Evolutionary conservation across 1,284 basidiomycete genomes (phyloP).

Genomic region (Ustilago trichophora): DNA sequence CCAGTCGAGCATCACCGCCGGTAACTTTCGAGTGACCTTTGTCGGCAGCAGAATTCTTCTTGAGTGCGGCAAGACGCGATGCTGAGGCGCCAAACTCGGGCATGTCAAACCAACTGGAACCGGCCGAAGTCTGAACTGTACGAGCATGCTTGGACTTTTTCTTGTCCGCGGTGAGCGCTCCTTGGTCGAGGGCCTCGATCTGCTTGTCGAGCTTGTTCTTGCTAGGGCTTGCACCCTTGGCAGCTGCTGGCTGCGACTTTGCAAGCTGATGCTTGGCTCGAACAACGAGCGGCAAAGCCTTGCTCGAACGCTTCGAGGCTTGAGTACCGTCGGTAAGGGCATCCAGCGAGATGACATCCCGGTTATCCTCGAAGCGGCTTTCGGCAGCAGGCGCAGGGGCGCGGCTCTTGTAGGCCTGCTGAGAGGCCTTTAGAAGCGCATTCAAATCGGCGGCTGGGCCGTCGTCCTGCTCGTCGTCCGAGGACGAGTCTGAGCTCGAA

Average conservation of each 20-base stretch:
- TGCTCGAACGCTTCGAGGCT: conserved; percentile 15
- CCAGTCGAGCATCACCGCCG: conserved; percentile 52
- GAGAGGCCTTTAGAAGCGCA: conserved; percentile 42
- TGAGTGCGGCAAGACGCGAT: conserved; percentile 26
- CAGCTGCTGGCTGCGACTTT: conserved; percentile 9
- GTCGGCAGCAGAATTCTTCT: conserved; percentile 41
- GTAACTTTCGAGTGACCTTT: conserved; percentile 40
- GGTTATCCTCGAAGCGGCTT: conserved; percentile 37
- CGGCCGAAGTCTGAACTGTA: conserved; percentile 70
- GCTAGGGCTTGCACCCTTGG: neutral
- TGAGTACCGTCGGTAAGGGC: conserved; percentile 1
- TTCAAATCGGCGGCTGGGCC: conserved; percentile 19
- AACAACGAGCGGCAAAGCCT: conserved; percentile 32
- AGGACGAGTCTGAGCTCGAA: too few relatives aligned
- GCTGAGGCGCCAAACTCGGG: conserved; percentile 73
- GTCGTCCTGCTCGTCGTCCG: conserved; percentile 19
- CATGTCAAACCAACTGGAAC: conserved; percentile 88
- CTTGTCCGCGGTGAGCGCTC: conserved; percentile 6
- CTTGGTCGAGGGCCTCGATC: conserved; percentile 33
- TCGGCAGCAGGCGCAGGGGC: conserved; percentile 3
- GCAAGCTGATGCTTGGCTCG: conserved; percentile 36
- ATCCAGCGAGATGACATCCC: conserved; percentile 47
- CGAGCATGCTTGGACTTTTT: conserved; percentile 42
- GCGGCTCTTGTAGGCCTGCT: conserved; percentile 35
- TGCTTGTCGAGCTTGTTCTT: conserved; percentile 40